Evolutionary conservation across 1,284 basidiomycete species (phyloP), one percentile per base, ranked within the genome.

Genomic region (Coniophora puteana): DNA sequence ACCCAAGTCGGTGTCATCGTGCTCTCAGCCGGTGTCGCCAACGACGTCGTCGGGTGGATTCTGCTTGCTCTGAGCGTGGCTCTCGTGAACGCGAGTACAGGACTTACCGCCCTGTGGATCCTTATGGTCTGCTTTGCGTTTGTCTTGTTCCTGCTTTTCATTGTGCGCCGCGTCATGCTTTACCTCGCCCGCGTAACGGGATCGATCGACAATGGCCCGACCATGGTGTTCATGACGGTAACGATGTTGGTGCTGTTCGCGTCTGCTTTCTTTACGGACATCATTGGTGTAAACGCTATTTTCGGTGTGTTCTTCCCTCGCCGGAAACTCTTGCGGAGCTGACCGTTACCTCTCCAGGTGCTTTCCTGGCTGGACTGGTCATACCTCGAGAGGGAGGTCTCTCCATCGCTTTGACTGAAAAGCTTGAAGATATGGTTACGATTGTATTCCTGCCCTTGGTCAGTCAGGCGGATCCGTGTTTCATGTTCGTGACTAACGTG

Each of bases 1-100:
- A 96, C 93, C 6, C 89, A 84, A 1, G 93, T 99, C 31, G 96
- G 95, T 8, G 84, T 95, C 41, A 85, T 96, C 22, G 92, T 91
- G 4, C 78, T 99, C 4, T 89, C 89, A 1, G 95, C 95, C 0
- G 93, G 95, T 35, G 92, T 98, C 1, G 92, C 87, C 3, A 97
- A 96, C 64, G 94, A 87, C 52, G 80, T 88, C 51, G 71, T 86
- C 18, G 93, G 83, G 1, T 89, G 86, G 85, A 73, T 68, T 1
- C 63, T 88, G 0, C 70, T 89, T 2, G 94, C 94, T 0, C 70
- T 98, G 36, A 89, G 88, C 5, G 86, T 97, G 7, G 89, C 93
- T 0, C 80, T 98, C 31, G 90, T 94, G 47, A 96, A 95, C 48
- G 88, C 89, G 0, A 71, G 80, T 1, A 74, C 76, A 0, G 86